Conservation (phyloP, 495 filamentous ascomycete genomes). For the Letharia lupina region DNA sequence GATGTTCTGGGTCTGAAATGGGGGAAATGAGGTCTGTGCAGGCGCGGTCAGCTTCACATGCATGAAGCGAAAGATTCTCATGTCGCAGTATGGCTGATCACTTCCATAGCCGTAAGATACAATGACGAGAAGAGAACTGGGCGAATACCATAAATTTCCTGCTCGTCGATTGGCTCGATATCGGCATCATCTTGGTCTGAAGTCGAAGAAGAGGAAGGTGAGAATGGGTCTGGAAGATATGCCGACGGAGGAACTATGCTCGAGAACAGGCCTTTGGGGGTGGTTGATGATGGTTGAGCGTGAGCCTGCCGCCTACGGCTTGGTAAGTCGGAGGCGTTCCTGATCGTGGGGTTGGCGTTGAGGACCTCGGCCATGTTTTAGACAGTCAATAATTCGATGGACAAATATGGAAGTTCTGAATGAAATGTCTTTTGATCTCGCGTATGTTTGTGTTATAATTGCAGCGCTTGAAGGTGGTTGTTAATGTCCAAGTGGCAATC, state of each 20-base stretch:
- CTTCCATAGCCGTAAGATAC: too few relatives aligned
- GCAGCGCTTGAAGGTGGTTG: constrained; percentile 12
- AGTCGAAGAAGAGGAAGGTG: constrained; percentile 28
- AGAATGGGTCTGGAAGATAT: constrained; percentile 49
- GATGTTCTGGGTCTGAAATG: constrained; percentile 94
- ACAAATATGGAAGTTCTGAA: neutral
- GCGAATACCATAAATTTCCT: constrained; percentile 80
- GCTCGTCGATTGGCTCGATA: constrained; percentile 83
- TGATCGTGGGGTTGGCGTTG: constrained; percentile 91
- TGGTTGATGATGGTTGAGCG: constrained; percentile 31
- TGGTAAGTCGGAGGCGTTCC: constrained; percentile 86
- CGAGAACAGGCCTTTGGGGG: constrained; percentile 41
- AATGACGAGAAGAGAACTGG: neutral
- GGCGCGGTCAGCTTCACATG: constrained; percentile 2
- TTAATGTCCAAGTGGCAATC: neutral
- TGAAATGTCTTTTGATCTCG: constrained; percentile 33
- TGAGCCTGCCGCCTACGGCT: constrained; percentile 51
- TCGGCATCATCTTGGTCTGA: constrained; percentile 51
- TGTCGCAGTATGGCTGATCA: neutral
- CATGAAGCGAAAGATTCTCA: neutral
- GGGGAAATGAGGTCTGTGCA: constrained; percentile 77
- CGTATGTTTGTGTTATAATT: constrained; percentile 4
- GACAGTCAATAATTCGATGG: neutral
- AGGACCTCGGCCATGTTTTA: constrained; percentile 48
- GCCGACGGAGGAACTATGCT: constrained; percentile 37